Base-by-base conservation (phyloP, 345 rosid species). In the Eucalyptus erythrocorys region DNA sequence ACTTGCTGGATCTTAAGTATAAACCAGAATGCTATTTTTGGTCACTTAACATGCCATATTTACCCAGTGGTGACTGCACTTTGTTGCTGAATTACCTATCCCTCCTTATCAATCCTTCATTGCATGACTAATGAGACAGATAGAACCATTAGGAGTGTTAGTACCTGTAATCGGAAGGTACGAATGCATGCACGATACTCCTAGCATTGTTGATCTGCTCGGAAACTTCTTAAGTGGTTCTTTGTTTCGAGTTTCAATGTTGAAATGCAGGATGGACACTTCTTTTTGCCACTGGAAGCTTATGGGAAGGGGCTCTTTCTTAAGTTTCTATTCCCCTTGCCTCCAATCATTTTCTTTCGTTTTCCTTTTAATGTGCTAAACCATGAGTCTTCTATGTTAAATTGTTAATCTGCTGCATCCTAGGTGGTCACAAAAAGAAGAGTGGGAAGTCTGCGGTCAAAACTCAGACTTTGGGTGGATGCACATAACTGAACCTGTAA, bases 381-480 rank as follows among this genome's bases (percentile, higher is more conserved):
- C 48, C 43, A 19, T 85, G 61, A 32, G 40, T n/a, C 22, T 50
- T 86, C 37, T 47, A 27, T 49, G 43, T 49, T 8, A 49, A 76
- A 21, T 76, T 76, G 47, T 40, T 40, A 32, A 49, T 48, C 30
- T 40, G 57, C 49, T 27, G 21, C 51, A 84, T 87, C 43, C 17
- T 87, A 89, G 91, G 81, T 89, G 91, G 91, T 87, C 93, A 10
- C 90, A 86, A 27, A 90, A 89, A 76, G 88, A 90, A 37, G 93
- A 91, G 9, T 94, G 95, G 94, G 88, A 92, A 87, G 89, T 59
- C 42, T 90, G 89, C 85, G 88, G 93, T 55, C 93, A 93, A 84
- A 89, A 55, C 51, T 87, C 87, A 50, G 96, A 94, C 86, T 93
- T 93, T 87, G 93, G 91, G 85, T 94, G 96, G 95, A 93, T 91